phyloP scores from a whole-genome alignment of 176 grass and related monocot genomes.

The Metroxylon sagu region DNA sequence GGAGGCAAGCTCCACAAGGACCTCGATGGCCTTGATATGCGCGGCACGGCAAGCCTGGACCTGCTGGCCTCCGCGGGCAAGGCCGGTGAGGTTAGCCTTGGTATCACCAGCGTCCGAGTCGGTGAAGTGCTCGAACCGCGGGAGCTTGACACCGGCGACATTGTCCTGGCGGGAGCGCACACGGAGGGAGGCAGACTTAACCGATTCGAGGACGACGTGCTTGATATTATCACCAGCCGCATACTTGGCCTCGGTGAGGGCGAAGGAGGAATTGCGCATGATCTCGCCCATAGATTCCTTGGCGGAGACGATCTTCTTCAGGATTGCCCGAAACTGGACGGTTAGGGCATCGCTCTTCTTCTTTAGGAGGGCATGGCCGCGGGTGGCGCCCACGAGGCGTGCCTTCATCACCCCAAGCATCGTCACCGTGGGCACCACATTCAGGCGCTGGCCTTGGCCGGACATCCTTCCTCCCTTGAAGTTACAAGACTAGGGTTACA shows the following conservation, averaged over 20 bases:
- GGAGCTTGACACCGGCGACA: slow-evolving; percentile 63
- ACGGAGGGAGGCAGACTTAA: slow-evolving; percentile 38
- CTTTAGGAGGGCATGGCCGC: slow-evolving; percentile 76
- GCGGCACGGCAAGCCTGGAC: slow-evolving; percentile 50
- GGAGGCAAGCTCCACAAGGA: slow-evolving; percentile 77
- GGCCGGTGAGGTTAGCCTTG: slow-evolving; percentile 43
- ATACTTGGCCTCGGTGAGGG: slow-evolving; percentile 71
- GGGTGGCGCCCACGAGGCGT: slow-evolving; percentile 47
- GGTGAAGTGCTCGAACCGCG: slow-evolving; percentile 55
- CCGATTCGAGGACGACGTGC: slow-evolving; percentile 50
- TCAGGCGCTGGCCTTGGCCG: slow-evolving; percentile 58
- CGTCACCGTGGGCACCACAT: slow-evolving; percentile 66
- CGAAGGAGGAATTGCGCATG: slow-evolving; percentile 60
- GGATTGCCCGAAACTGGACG: slow-evolving; percentile 55
- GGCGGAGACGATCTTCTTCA: slow-evolving; percentile 52
- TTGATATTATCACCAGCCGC: slow-evolving; percentile 40
- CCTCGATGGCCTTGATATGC: slow-evolving; percentile 37
- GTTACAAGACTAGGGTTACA: no score
- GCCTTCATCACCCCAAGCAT: slow-evolving; percentile 67
- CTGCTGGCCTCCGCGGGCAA: slow-evolving; percentile 65
- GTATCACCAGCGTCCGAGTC: slow-evolving; percentile 17
- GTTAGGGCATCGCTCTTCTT: slow-evolving; percentile 90
- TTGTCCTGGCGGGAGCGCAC: slow-evolving; percentile 66
- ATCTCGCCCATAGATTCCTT: slow-evolving; percentile 75
- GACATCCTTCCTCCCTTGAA: slow-evolving; percentile 21